Evolutionary conservation across 2,329 filamentous ascomycete genomes (phyloP).

Genomic region (Neophaeococcomyces mojaviensis): DNA sequence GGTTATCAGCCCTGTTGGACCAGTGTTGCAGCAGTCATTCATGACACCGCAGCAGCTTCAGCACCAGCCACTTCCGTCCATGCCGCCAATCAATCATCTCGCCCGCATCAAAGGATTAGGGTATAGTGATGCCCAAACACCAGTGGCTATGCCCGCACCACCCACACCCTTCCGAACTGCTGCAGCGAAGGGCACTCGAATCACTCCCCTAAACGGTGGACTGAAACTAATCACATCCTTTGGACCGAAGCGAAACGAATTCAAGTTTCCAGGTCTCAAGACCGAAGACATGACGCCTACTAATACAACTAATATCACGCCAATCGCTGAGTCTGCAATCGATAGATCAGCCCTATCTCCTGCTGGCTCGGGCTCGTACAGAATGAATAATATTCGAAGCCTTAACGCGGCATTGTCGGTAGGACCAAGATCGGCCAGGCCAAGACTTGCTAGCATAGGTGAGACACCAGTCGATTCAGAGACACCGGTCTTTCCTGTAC

Average conservation of each 20-base stretch:
- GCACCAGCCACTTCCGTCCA: slow-evolving; percentile 44
- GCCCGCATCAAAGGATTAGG: slow-evolving; percentile 19
- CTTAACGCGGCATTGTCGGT: slow-evolving; percentile 65
- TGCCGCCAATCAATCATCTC: slow-evolving; percentile 28
- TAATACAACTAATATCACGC: slow-evolving; percentile 69
- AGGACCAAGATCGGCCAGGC: slow-evolving; percentile 47
- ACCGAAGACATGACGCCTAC: slow-evolving; percentile 63
- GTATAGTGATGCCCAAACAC: slow-evolving; percentile 46
- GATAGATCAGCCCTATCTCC: slow-evolving; percentile 58
- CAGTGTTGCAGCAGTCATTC: slow-evolving; percentile 16
- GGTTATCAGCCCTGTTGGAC: slow-evolving; percentile 41
- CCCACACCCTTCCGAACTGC: slow-evolving; percentile 22
- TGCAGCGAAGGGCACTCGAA: slow-evolving; percentile 37
- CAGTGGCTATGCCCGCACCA: slow-evolving; percentile 36
- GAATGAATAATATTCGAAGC: slow-evolving; percentile 52
- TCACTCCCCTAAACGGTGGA: slow-evolving; percentile 70
- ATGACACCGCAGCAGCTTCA: slow-evolving; percentile 7
- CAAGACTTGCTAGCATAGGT: slow-evolving; percentile 69
- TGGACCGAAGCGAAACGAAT: slow-evolving; percentile 40
- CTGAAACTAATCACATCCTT: slow-evolving; percentile 91
- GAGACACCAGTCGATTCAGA: slow-evolving; percentile 54
- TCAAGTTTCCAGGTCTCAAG: slow-evolving; percentile 54
- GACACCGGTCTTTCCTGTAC: slow-evolving; percentile 25
- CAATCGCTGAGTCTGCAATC: slow-evolving; percentile 71
- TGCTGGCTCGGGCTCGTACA: slow-evolving; percentile 53